Percentiles rank a stretch among this genome's conserved stretches.
phyloP scores from a whole-genome alignment of 352 stramenopile species.

The Halophytophthora polymorphica region DNA sequence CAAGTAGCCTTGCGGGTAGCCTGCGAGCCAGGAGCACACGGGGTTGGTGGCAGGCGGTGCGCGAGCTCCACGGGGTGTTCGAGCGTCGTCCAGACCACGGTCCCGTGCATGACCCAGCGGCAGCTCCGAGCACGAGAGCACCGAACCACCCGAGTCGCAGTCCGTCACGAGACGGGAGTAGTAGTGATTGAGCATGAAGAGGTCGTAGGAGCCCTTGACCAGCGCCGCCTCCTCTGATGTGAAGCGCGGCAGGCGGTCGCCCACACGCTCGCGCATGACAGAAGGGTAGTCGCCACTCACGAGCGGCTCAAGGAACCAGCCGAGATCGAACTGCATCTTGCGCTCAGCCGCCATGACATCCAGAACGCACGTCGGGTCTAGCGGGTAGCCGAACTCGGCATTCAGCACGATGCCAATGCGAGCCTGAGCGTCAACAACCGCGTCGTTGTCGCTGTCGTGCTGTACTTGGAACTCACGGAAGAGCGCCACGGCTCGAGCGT shows the following conservation, averaged over 20 bases:
- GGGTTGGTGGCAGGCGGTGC: constrained; percentile 15
- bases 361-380: constrained; percentile 48
- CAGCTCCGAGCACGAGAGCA: constrained; percentile 29
- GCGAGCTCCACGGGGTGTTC: constrained; percentile 53
- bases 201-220: constrained; percentile 88
- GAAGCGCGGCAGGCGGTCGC: constrained; percentile 84
- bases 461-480: constrained; percentile 45
- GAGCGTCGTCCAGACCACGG: constrained; percentile 47
- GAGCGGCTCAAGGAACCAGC: constrained; percentile 92
- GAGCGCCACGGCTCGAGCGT: constrained; percentile 80
- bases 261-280: constrained; percentile 83
- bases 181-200: constrained; percentile 96
- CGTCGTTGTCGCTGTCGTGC: constrained; percentile 42
- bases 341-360: constrained; percentile 69
- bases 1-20: constrained; percentile 51
- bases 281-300: constrained; percentile 89
- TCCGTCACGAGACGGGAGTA: constrained; percentile 47
- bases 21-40: constrained; percentile 39
- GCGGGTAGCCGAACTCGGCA: constrained; percentile 68
- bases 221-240: constrained; percentile 63
- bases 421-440: constrained; percentile 34
- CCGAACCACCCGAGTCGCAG: constrained; percentile 32
- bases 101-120: constrained; percentile 42
- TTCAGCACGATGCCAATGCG: constrained; percentile 93
- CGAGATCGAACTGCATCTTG: constrained; percentile 89